Base-by-base conservation (phyloP, 306 rosid species). In the Dicorynia guianensis region DNA sequence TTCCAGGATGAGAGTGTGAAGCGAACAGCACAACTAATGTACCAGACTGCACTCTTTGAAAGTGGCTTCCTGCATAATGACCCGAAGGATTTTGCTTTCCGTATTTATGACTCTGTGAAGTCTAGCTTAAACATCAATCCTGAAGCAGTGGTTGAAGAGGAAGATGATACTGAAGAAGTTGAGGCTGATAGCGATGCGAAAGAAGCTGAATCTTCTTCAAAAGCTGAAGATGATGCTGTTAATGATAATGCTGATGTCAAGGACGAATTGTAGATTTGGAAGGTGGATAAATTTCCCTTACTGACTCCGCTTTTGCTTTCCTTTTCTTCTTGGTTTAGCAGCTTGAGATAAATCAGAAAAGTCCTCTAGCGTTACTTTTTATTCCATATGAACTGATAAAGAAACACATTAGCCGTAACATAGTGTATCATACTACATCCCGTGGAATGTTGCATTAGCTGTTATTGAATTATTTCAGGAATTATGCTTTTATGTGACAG, bases 31-130 rank as follows among this genome's bases (percentile, higher is more conserved):
- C 90, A 92, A 63, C 90, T 96, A 59, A 84, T 96, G 72, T 96
- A 96, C 79, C 98, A 96, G 80, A 96, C 99, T 19, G 99, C 99
- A 34, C 96, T 96, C 60, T 77, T 85, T 43, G 99, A 96, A 80
- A 96, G 99, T 63, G 99, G 99, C 46, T 96, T 96, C 85, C 33
- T 79, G 63, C 87, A 87, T 7, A 76, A 75, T 38, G 99, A 96
- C 64, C 97, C 99, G 20, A 90, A 88, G 83, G 97, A 96, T 50
- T 96, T 96, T 19, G 83, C 98, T 34, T 79, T 90, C 44, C 88
- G 93, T 49, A 89, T 96, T 86, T 96, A 96, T 48, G 81, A 80
- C 53, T 86, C 98, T 1, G 98, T 96, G 75, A 96, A 96, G 83
- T 80, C 98, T 39, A 89, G 97, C 87, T 85, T 96, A 68, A 76